Evolutionary conservation across 805 yeast genomes (phyloP).

Genomic region (Saccharomycopsis fibuligera): DNA sequence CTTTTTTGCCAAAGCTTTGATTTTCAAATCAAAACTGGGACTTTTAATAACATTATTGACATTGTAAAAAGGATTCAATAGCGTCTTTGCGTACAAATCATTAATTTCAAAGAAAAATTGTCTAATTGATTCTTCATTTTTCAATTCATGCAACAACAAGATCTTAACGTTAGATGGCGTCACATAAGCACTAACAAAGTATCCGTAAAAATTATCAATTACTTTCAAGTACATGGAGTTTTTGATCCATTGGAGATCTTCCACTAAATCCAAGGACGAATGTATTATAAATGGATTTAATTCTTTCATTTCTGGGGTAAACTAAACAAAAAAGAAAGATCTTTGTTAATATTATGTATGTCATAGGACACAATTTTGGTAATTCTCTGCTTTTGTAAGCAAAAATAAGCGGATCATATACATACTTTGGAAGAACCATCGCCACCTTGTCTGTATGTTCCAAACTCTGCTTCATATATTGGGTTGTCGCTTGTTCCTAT

Average conservation of each 20-base stretch:
- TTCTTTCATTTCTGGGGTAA: constrained; percentile 67
- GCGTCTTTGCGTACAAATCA: constrained; percentile 80
- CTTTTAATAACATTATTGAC: constrained; percentile 69
- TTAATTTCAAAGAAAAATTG: constrained; percentile 81
- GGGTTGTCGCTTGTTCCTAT: constrained; percentile 85
- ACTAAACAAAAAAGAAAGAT: constrained; percentile 31
- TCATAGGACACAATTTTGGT: not conserved
- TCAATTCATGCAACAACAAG: constrained; percentile 58
- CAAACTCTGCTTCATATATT: constrained; percentile 79
- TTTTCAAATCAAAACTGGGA: constrained; percentile 68
- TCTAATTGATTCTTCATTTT: constrained; percentile 57
- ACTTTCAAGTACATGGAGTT: constrained; percentile 62
- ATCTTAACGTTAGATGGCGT: constrained; percentile 86
- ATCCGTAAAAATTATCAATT: constrained; percentile 82
- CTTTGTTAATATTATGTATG: too few species aligned
- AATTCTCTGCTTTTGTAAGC: not conserved
- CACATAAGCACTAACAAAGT: constrained; percentile 73
- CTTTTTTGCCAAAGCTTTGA: constrained; percentile 66
- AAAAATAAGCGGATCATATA: not conserved
- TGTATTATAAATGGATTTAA: constrained; percentile 84
- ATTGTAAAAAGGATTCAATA: constrained; percentile 81
- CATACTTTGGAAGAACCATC: constrained; percentile 48
- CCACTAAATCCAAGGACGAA: constrained; percentile 84
- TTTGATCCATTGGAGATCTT: constrained; percentile 78
- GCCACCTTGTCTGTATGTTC: constrained; percentile 60